Evolutionary conservation across 192 early-diverging fungal species (phyloP).

Genomic region (Anaeromyces robustus): DNA sequence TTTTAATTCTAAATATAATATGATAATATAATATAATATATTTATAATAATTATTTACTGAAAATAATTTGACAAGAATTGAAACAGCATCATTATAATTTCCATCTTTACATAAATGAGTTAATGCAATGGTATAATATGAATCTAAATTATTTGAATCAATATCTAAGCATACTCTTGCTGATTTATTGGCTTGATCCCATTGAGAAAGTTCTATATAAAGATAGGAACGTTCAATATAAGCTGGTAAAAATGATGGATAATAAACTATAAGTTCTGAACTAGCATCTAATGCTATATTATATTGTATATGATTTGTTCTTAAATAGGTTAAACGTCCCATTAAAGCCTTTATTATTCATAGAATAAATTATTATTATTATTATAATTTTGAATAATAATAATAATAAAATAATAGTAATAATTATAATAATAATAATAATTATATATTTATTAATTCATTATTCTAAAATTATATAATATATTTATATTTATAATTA

Average conservation of each 20-base stretch:
- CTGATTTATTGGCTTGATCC: slow-evolving; percentile 27
- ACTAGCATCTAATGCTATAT: slow-evolving; percentile 24
- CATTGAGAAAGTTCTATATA: slow-evolving; percentile 22
- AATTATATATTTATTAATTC: too few relatives aligned
- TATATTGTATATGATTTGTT: slow-evolving; percentile 12
- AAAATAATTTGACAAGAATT: neutral
- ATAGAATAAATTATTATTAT: neutral
- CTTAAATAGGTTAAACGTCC: slow-evolving; percentile 18
- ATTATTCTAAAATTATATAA: too few relatives aligned
- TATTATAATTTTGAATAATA: too few relatives aligned
- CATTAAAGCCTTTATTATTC: slow-evolving; percentile 19
- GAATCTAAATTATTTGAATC: neutral
- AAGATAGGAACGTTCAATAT: slow-evolving; percentile 30
- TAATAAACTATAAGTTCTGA: slow-evolving; percentile 26
- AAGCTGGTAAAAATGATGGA: slow-evolving; percentile 25
- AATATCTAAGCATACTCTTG: neutral
- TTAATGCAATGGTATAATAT: neutral
- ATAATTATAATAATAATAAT: too few relatives aligned
- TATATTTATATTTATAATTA: too few relatives aligned
- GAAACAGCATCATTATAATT: neutral
- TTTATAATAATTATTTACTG: too few relatives aligned
- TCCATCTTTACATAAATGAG: neutral
- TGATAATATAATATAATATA: too few relatives aligned
- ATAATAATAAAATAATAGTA: too few relatives aligned
- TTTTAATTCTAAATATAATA: too few relatives aligned